Evolutionary conservation across 441 rosid genomes (phyloP).

Genomic region (Populus trichocarpa): DNA sequence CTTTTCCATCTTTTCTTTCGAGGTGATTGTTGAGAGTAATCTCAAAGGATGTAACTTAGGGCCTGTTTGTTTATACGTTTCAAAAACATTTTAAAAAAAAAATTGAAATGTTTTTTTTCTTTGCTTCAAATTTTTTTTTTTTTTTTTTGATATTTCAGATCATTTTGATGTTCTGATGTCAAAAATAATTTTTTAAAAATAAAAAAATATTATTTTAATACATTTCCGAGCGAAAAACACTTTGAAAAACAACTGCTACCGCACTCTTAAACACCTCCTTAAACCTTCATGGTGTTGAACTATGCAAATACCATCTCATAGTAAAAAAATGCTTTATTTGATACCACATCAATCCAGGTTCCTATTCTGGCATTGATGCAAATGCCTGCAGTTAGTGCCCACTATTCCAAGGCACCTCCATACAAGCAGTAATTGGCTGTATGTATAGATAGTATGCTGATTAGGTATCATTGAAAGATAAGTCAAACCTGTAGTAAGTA

Average conservation of each 20-base stretch:
- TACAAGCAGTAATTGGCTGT: not conserved
- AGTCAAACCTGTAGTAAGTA: too few relatives aligned
- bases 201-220: too few relatives aligned
- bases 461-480: not conserved
- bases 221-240: too few relatives aligned
- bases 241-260: too few relatives aligned
- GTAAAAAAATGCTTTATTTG: not conserved
- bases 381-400: not conserved
- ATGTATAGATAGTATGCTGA: not conserved
- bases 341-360: not conserved
- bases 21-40: not conserved
- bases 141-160: too few relatives aligned
- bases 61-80: too few relatives aligned
- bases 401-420: not conserved
- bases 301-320: not conserved
- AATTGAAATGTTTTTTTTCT: too few relatives aligned
- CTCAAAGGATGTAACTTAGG: not conserved
- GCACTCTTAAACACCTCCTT: too few relatives aligned
- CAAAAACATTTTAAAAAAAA: too few relatives aligned
- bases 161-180: too few relatives aligned
- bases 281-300: not conserved
- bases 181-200: too few relatives aligned
- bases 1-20: not conserved
- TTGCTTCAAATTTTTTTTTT: too few relatives aligned
- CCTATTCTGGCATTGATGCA: not conserved